Conservation (phyloP, 805 yeast genomes). For the Spathaspora passalidarum region DNA sequence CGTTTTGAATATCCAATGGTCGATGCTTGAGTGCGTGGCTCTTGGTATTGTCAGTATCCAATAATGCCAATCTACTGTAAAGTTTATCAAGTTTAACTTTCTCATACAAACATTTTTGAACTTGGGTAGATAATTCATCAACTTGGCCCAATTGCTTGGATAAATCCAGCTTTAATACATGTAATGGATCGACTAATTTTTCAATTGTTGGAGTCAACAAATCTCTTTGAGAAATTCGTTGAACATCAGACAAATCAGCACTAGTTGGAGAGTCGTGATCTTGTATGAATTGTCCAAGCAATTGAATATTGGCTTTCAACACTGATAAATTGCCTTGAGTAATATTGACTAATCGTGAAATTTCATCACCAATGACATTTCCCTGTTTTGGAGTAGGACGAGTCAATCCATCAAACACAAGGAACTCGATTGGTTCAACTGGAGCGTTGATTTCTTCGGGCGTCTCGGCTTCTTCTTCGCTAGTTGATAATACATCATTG, state of each 20-base stretch:
- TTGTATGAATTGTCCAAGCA: conserved; percentile 12
- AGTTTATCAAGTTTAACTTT: conserved; percentile 23
- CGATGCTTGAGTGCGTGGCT: conserved; percentile 14
- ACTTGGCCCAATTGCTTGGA: neutral
- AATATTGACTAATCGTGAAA: conserved; percentile 19
- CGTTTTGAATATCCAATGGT: conserved; percentile 31
- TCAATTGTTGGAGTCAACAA: neutral
- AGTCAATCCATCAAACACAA: conserved; percentile 7
- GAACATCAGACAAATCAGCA: neutral
- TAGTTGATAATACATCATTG: neutral
- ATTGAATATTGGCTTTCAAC: conserved; percentile 17
- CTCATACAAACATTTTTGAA: conserved; percentile 15
- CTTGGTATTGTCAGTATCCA: conserved; percentile 9
- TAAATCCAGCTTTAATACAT: conserved; percentile 1
- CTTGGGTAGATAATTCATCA: conserved; percentile 3
- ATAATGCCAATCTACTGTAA: conserved; percentile 22
- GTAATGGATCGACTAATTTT: neutral
- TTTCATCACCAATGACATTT: conserved; percentile 12
- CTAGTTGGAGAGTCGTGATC: conserved; percentile 6
- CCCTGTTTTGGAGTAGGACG: conserved; percentile 2
- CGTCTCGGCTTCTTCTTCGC: conserved; percentile 1
- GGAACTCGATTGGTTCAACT: conserved; percentile 6
- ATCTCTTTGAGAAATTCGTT: neutral
- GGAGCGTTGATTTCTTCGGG: conserved; percentile 3
- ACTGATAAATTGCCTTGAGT: conserved; percentile 25